Conservation (phyloP, 805 yeast genomes). For the Saccharomycopsis javanensis region DNA sequence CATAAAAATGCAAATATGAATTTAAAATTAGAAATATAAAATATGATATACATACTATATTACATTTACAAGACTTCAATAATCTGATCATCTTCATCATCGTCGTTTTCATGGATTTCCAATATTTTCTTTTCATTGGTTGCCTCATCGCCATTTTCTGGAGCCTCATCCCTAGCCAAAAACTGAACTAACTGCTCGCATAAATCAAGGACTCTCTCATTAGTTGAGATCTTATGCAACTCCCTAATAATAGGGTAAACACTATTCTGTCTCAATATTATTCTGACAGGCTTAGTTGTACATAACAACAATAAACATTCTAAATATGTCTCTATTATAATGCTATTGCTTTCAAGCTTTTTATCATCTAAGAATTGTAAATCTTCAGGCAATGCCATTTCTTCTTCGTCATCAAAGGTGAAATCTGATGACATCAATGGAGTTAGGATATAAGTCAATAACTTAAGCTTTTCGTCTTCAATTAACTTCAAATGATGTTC, state of each 20-base stretch:
- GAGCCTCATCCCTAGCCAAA: constrained; percentile 84
- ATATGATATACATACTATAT: not conserved
- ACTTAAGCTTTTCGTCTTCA: constrained; percentile 51
- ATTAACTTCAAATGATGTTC: constrained; percentile 53
- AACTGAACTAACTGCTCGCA: constrained; percentile 83
- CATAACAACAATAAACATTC: constrained; percentile 75
- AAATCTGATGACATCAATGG: constrained; percentile 73
- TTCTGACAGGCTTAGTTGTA: constrained; percentile 67
- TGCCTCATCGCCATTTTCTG: constrained; percentile 27
- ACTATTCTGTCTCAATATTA: constrained; percentile 64
- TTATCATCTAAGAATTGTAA: constrained; percentile 70
- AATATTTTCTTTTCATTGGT: constrained; percentile 16
- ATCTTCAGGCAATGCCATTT: constrained; percentile 80
- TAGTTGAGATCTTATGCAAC: constrained; percentile 51
- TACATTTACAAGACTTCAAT: constrained; percentile 13
- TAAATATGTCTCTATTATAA: constrained; percentile 59
- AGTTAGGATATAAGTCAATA: constrained; percentile 70
- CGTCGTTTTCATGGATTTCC: constrained; percentile 1
- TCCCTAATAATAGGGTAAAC: constrained; percentile 85
- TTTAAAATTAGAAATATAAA: not conserved
- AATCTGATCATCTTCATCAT: constrained; percentile 16
- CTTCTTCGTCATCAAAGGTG: constrained; percentile 73
- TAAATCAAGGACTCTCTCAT: constrained; percentile 48
- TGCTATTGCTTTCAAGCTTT: constrained; percentile 63
- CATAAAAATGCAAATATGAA: not conserved